phyloP scores from a whole-genome alignment of 2,329 filamentous ascomycete genomes.

The Ustilaginoidea virens region DNA sequence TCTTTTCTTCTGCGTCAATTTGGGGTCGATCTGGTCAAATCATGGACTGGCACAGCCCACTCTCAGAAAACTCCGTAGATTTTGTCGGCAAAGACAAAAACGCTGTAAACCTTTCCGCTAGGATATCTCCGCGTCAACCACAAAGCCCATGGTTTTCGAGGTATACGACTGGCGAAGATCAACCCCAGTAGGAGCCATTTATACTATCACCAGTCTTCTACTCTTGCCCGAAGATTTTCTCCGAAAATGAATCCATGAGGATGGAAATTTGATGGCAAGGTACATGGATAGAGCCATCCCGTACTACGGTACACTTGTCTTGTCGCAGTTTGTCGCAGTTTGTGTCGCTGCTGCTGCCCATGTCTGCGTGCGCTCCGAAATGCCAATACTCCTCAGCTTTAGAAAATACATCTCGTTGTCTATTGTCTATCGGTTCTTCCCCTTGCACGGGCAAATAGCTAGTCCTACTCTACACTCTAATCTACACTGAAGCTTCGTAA shows the following conservation, averaged over 20 bases:
- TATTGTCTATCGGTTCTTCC: constrained; percentile 6
- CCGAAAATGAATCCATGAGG: constrained; percentile 47
- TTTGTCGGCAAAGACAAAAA: no score
- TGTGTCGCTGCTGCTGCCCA: background rate
- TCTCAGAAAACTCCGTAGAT: no score
- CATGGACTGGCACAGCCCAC: no score
- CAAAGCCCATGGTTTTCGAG: constrained; percentile 59
- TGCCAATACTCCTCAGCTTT: background rate
- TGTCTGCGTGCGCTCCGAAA: no score
- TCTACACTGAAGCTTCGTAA: constrained; percentile 6
- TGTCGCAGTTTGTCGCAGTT: no score
- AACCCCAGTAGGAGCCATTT: constrained; percentile 32
- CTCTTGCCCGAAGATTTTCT: constrained; percentile 73
- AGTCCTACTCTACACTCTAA: constrained; percentile 5
- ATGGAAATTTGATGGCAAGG: constrained; percentile 76
- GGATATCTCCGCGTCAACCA: constrained; percentile 79
- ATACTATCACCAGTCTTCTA: constrained; percentile 33
- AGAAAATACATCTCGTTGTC: constrained; percentile 5
- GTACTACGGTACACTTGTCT: no score
- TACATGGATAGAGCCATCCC: no score
- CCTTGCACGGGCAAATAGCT: constrained; percentile 5
- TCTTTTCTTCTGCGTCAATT: constrained; percentile 5
- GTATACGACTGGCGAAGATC: constrained; percentile 89
- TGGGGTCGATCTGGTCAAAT: no score
- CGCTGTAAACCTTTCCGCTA: no score